phyloP scores from a whole-genome alignment of 768 basidiomycete species.

The Dioszegia aurantiaca region DNA sequence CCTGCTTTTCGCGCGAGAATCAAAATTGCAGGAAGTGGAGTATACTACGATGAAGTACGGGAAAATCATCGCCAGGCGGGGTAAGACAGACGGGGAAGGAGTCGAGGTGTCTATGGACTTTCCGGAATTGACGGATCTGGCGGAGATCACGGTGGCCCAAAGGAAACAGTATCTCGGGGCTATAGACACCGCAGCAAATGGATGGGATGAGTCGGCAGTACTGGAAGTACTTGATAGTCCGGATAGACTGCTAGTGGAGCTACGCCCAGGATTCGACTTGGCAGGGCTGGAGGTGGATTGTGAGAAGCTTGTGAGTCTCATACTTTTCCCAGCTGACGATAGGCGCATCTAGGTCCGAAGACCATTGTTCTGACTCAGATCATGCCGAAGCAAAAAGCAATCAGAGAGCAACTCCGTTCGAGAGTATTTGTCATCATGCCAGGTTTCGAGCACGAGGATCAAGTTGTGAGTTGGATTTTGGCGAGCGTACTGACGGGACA shows the following conservation, averaged over 20 bases:
- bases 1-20: slow-evolving; percentile 9
- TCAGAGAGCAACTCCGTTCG: slow-evolving; percentile 18
- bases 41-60: slow-evolving; percentile 17
- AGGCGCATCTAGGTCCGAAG: background rate
- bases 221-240: slow-evolving; percentile 12
- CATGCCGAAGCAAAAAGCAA: background rate
- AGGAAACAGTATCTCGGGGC: background rate
- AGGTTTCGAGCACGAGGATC: slow-evolving; percentile 18
- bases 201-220: background rate
- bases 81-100: background rate
- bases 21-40: background rate
- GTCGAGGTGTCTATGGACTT: slow-evolving; percentile 20
- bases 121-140: slow-evolving; percentile 15
- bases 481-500: background rate
- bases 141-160: background rate
- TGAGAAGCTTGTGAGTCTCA: slow-evolving; percentile 12
- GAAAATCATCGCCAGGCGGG: background rate
- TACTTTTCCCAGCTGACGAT: background rate
- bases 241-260: slow-evolving; percentile 12
- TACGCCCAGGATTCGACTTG: slow-evolving; percentile 10
- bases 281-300: slow-evolving; percentile 15
- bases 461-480: slow-evolving; percentile 13
- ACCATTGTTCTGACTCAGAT: slow-evolving; percentile 20
- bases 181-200: background rate
- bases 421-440: slow-evolving; percentile 15